phyloP scores from a whole-genome alignment of 1,284 basidiomycete species.

The Trichosporon faecale region DNA sequence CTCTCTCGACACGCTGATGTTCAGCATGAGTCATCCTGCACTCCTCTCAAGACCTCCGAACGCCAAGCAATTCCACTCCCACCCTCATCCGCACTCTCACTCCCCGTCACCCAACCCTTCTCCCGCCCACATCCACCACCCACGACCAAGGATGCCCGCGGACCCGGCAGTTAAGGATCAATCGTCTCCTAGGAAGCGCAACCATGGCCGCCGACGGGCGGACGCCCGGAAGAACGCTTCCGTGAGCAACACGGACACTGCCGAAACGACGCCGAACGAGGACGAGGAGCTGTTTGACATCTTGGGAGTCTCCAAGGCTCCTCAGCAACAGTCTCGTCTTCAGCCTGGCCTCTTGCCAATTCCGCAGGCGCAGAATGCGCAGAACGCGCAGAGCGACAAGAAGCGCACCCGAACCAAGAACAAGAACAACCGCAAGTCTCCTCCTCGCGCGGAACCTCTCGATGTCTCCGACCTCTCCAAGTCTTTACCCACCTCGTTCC shows the following conservation, averaged over 20 bases:
- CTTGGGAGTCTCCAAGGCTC: constrained; percentile 30
- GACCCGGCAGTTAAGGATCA: neutral
- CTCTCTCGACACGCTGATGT: constrained; percentile 2
- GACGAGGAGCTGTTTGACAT: constrained; percentile 40
- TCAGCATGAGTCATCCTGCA: constrained; percentile 5
- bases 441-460: neutral
- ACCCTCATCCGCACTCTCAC: neutral
- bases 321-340: constrained; percentile 10
- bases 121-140: neutral
- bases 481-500: constrained; percentile 24
- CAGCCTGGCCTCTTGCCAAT: neutral
- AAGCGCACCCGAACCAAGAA: constrained; percentile 15
- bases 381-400: constrained; percentile 11
- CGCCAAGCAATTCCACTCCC: neutral
- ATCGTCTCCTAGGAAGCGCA: neutral
- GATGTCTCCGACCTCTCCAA: constrained; percentile 16
- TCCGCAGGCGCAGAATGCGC: neutral
- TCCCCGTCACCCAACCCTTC: neutral
- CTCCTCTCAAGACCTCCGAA: constrained; percentile 8
- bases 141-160: constrained; percentile 1
- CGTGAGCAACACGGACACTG: constrained; percentile 16
- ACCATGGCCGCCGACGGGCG: neutral
- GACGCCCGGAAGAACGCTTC: constrained; percentile 11
- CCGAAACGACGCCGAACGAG: constrained; percentile 19
- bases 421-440: constrained; percentile 8